Conservation (phyloP, 495 filamentous ascomycete genomes). For the Hypoxylon rickii region DNA sequence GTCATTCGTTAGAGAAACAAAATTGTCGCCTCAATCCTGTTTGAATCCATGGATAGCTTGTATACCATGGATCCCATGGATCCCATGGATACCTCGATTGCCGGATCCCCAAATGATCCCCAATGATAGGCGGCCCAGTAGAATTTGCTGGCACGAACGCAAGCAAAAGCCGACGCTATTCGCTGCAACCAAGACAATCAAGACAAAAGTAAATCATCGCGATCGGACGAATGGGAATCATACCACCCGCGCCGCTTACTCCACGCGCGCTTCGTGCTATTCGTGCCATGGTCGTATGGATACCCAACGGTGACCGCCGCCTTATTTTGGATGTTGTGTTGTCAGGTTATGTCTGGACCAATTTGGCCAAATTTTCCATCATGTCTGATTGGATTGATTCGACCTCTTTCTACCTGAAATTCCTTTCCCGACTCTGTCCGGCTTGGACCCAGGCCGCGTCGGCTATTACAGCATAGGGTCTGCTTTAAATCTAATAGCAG, state of each 20-base stretch:
- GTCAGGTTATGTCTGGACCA: constrained; percentile 17
- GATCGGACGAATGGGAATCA: constrained; percentile 35
- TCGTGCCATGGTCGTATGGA: constrained; percentile 27
- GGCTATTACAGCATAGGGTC: constrained; percentile 5
- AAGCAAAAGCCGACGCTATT: neutral
- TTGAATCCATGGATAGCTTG: too few relatives aligned
- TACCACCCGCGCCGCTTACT: constrained; percentile 20
- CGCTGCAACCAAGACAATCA: constrained; percentile 22
- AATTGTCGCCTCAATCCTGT: too few relatives aligned
- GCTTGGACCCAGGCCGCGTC: constrained; percentile 5
- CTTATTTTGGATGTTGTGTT: constrained; percentile 20
- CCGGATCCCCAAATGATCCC: neutral
- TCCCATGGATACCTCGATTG: neutral
- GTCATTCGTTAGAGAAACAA: too few relatives aligned
- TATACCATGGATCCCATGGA: too few relatives aligned
- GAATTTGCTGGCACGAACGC: constrained; percentile 3
- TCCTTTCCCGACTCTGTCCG: constrained; percentile 28
- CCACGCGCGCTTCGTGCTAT: constrained; percentile 13
- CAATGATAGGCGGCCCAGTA: neutral
- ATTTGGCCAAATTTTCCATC: constrained; percentile 8
- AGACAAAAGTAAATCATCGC: constrained; percentile 12
- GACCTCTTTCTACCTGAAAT: constrained; percentile 11
- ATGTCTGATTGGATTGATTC: constrained; percentile 19
- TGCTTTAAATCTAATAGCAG: constrained; percentile 15
- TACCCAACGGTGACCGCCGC: constrained; percentile 30